Conservation (phyloP, 257 asterid species). For the Solanum appendiculatum region DNA sequence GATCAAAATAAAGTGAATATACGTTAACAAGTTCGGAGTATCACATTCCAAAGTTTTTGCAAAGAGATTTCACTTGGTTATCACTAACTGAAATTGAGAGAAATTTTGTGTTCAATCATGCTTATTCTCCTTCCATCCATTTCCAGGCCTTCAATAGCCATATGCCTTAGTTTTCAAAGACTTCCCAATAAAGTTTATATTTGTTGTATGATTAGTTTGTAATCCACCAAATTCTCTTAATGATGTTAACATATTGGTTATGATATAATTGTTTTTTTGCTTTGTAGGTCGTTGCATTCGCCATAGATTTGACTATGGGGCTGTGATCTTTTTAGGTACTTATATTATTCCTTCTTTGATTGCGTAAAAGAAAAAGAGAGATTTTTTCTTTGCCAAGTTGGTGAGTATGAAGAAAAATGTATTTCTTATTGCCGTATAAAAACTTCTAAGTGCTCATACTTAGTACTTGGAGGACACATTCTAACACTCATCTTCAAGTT, state of each 20-base stretch:
- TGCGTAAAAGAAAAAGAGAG: not conserved
- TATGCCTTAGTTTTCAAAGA: not conserved
- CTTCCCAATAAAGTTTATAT: not conserved
- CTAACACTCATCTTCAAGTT: not conserved
- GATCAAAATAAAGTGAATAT: not conserved
- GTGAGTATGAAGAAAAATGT: not conserved
- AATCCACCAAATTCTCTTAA: not conserved
- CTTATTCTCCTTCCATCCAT: not conserved
- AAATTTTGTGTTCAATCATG: not conserved
- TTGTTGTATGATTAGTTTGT: conserved; percentile 1
- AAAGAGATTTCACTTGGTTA: not conserved
- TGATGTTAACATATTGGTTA: not conserved
- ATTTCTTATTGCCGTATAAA: not conserved
- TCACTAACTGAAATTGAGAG: not conserved
- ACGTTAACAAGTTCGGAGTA: not conserved
- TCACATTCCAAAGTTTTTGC: not conserved
- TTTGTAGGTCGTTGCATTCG: conserved; percentile 94
- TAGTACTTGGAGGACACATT: not conserved
- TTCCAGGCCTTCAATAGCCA: not conserved
- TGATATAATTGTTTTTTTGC: conserved; percentile 4
- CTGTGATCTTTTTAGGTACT: conserved; percentile 84
- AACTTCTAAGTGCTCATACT: not conserved
- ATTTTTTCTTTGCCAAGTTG: not conserved
- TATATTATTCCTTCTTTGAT: not conserved
- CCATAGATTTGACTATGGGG: conserved; percentile 92